Base-by-base conservation (phyloP, 2,329 filamentous ascomycete species). In the Aureobasidium leucospermi region DNA sequence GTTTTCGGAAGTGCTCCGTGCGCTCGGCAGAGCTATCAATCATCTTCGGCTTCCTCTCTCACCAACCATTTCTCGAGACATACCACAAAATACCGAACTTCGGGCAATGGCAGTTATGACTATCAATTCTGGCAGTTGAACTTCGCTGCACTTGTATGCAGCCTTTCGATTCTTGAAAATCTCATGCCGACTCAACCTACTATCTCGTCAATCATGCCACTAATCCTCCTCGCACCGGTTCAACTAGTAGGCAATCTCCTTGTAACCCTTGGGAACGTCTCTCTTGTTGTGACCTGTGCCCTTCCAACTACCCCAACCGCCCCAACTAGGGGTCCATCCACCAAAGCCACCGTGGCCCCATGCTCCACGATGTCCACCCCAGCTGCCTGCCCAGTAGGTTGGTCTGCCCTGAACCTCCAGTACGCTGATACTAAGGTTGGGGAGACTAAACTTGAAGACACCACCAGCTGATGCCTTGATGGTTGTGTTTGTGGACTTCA, bases 391-490 rank as follows among this genome's bases (percentile, higher is more conserved):
- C 52, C 52, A 56, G 42, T 56, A 56, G 11, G 41, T 56, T 15
- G 51, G 19, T 23, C 39, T 42, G 9, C 52, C 52, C 7, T 56
- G 41, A n/a, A 66, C 71, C 11, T 82, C 79, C 51, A 85, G 66
- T 2, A 85, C 77, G 15, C 80, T 81, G 48, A 85, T 77, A 65
- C 81, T 84, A 57, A 84, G 66, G 63, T 81, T 72, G 0, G 81
- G 81, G 65, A 85, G 60, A 28, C 67, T 73, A 62, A 85, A 85
- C 51, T 71, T 69, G 64, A 84, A 83, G 1, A 66, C 68, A 2
- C 82, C 82, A 28, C 75, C 71, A 9, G 67, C 66, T 19, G 74
- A 76, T 1, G 78, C 80, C 64, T 68, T 71, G 36, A 82, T 47
- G 0, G 70, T 69, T 0, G 65, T 68, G 10, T 69, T 75, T 1